Evolutionary conservation across 2,329 filamentous ascomycete genomes (phyloP).

Genomic region (Hypoxylon sp.): DNA sequence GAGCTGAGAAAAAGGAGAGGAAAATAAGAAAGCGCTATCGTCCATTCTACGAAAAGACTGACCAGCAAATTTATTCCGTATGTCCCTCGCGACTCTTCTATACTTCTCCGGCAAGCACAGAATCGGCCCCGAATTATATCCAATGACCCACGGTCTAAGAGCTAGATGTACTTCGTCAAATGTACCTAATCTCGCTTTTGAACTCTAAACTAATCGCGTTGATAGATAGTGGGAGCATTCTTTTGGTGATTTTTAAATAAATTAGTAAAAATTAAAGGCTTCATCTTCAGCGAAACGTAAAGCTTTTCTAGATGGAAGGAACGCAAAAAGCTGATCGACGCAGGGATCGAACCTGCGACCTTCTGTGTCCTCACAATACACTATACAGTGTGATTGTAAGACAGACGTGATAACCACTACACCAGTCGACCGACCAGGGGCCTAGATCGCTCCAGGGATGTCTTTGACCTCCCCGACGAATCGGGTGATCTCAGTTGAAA

Average conservation of each 20-base stretch:
- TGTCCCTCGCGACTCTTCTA: background rate
- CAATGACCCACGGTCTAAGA: background rate
- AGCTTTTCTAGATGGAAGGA: background rate
- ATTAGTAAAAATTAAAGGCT: conserved; percentile 5
- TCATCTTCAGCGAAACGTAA: background rate
- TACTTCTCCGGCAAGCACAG: background rate
- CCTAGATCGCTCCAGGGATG: background rate
- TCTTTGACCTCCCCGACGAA: background rate
- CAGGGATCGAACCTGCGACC: conserved; percentile 50
- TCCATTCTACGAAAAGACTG: background rate
- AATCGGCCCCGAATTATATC: background rate
- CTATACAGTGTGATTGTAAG: conserved; percentile 38
- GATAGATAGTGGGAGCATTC: background rate
- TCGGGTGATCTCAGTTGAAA: background rate
- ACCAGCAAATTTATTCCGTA: background rate
- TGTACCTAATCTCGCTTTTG: background rate
- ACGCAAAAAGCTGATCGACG: conserved; percentile 43
- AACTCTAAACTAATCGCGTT: background rate
- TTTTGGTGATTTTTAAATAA: background rate
- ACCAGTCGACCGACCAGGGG: conserved; percentile 40
- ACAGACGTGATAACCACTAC: conserved; percentile 49
- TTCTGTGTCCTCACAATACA: conserved; percentile 44
- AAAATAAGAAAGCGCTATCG: background rate
- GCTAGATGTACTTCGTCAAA: background rate
- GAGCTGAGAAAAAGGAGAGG: background rate